phyloP scores from a whole-genome alignment of 192 early-diverging fungal genomes.

The Coemansia sp. region DNA sequence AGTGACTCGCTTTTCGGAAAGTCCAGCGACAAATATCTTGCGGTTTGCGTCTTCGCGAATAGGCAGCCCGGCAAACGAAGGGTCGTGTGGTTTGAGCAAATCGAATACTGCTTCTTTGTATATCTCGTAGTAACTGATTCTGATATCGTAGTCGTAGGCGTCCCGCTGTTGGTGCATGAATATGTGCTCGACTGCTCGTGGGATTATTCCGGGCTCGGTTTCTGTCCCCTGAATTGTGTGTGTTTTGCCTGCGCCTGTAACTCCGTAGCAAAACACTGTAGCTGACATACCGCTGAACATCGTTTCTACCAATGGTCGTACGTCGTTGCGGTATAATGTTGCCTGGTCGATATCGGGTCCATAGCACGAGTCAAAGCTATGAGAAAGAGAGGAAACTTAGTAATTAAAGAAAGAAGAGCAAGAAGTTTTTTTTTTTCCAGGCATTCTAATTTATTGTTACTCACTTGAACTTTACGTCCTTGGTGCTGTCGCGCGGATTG shows the following conservation, averaged over 20 bases:
- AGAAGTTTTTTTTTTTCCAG: too few species aligned
- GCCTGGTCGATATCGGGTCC: conserved; percentile 47
- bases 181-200: conserved; percentile 59
- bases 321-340: conserved; percentile 58
- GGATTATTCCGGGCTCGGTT: conserved; percentile 64
- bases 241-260: conserved; percentile 71
- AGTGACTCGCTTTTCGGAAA: conserved; percentile 58
- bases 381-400: background rate
- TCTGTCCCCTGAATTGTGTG: conserved; percentile 64
- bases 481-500: conserved; percentile 58
- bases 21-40: conserved; percentile 61
- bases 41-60: conserved; percentile 62
- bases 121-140: conserved; percentile 68
- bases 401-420: background rate
- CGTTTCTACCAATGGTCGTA: conserved; percentile 59
- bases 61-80: conserved; percentile 33
- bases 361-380: conserved; percentile 63
- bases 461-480: conserved; percentile 54
- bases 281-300: conserved; percentile 63
- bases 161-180: conserved; percentile 57
- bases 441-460: background rate
- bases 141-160: conserved; percentile 46
- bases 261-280: conserved; percentile 73
- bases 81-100: conserved; percentile 51
- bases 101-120: conserved; percentile 71